These are phyloP conservation scores for Austropuccinia psidii DNA, from an alignment of 1,284 basidiomycete genomes.

Conservation along the genomic window DNA sequence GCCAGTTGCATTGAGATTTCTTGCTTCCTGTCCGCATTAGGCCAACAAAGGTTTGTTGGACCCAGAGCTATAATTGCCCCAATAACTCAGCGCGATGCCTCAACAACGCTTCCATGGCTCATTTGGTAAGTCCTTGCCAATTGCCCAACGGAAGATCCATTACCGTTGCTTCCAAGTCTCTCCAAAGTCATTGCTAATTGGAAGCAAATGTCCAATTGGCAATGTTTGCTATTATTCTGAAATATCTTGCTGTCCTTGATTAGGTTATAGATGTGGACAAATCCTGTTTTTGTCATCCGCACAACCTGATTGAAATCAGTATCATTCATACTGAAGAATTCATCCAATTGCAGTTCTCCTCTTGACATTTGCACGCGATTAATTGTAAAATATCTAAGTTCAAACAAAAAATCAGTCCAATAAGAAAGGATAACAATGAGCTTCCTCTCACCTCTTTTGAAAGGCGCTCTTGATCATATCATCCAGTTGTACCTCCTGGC, in stretches of 20 bases:
- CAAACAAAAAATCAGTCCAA: too few species aligned
- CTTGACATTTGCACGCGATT: too few species aligned
- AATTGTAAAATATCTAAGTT: too few species aligned
- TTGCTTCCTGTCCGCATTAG: neutral
- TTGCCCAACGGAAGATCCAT: neutral
- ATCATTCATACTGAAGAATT: neutral
- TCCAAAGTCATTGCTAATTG: conserved; percentile 11
- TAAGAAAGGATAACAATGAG: too few species aligned
- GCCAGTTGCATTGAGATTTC: neutral
- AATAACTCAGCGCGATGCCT: neutral
- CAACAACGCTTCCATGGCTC: conserved; percentile 1
- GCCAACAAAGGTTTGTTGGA: neutral
- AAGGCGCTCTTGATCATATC: too few species aligned
- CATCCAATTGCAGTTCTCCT: neutral
- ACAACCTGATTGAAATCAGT: neutral
- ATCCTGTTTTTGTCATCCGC: neutral
- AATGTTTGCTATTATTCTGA: neutral
- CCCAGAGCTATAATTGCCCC: neutral
- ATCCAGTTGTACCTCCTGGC: too few species aligned
- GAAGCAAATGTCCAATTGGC: neutral
- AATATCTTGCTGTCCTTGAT: neutral
- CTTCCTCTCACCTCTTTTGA: too few species aligned
- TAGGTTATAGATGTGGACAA: neutral
- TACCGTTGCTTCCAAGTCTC: conserved; percentile 15
- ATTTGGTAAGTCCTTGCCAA: neutral